phyloP scores from a whole-genome alignment of 305 asterid species.

The Andrographis paniculata region DNA sequence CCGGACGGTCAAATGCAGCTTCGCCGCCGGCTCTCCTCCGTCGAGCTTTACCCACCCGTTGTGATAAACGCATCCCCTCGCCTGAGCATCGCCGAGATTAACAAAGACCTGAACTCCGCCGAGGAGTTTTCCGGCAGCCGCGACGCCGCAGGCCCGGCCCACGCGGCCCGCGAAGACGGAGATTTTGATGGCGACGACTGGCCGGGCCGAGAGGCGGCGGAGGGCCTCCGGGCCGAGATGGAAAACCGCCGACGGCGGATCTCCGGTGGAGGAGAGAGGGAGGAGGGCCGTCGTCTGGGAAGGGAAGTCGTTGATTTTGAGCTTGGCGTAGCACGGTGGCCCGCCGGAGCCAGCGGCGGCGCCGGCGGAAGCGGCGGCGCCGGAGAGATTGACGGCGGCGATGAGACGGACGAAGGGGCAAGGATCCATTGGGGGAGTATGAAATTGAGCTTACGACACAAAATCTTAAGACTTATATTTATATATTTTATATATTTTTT shows the following conservation, averaged over 20 bases:
- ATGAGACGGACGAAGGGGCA: constrained; percentile 75
- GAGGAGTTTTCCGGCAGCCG: constrained; percentile 38
- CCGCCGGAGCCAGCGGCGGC: constrained; percentile 58
- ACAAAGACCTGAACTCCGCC: constrained; percentile 39
- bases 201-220: constrained; percentile 39
- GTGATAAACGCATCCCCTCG: constrained; percentile 37
- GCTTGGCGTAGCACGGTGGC: constrained; percentile 74
- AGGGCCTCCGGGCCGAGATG: constrained; percentile 64
- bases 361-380: constrained; percentile 38
- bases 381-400: constrained; percentile 53
- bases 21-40: constrained; percentile 28
- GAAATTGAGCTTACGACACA: no score
- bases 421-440: constrained; percentile 55
- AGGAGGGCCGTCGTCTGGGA: constrained; percentile 59
- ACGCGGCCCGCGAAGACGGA: constrained; percentile 55
- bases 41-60: constrained; percentile 71
- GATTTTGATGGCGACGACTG: constrained; percentile 30
- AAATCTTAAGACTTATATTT: no score
- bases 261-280: constrained; percentile 28
- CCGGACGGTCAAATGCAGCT: constrained; percentile 50
- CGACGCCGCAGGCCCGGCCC: constrained; percentile 65
- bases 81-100: constrained; percentile 28
- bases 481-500: no score
- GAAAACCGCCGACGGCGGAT: constrained; percentile 38
- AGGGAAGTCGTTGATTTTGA: constrained; percentile 54